Conservation (phyloP, 371 early-diverging fungal genomes). For the Apophysomyces sp. region DNA sequence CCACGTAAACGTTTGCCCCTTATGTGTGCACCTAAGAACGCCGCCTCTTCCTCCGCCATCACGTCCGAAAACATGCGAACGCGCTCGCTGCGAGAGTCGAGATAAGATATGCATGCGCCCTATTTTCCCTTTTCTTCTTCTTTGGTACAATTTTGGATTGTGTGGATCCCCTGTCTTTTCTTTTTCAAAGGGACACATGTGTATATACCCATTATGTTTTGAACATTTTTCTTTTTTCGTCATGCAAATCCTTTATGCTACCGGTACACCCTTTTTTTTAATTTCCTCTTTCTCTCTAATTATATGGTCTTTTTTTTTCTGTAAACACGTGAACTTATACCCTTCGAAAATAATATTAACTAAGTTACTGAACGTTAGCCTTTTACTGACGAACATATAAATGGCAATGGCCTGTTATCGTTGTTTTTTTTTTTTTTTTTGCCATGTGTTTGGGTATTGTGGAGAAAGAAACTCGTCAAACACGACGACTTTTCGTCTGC, state of each 20-base stretch:
- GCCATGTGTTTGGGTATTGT: too few species aligned
- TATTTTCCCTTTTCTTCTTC: conserved; percentile 2
- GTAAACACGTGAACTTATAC: conserved; percentile 1
- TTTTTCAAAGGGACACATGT: background rate
- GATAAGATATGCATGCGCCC: conserved; percentile 1
- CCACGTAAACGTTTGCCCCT: conserved; percentile 69
- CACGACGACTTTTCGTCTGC: too few species aligned
- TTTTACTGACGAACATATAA: too few species aligned
- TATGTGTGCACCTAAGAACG: conserved; percentile 56
- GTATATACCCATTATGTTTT: background rate
- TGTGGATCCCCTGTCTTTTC: background rate
- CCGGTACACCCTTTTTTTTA: background rate
- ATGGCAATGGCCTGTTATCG: too few species aligned
- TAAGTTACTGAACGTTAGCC: background rate
- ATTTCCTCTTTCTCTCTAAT: background rate
- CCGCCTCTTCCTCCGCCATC: background rate
- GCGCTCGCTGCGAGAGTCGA: background rate
- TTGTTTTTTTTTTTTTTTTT: too few species aligned
- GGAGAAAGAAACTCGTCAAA: too few species aligned
- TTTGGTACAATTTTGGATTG: conserved; percentile 5
- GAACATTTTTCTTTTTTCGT: background rate
- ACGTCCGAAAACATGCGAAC: background rate
- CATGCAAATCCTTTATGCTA: conserved; percentile 3
- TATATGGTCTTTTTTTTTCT: background rate
- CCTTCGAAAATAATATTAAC: background rate